Evolutionary conservation across 2,329 filamentous ascomycete species (phyloP).

Genomic region (Rutstroemia sp.): DNA sequence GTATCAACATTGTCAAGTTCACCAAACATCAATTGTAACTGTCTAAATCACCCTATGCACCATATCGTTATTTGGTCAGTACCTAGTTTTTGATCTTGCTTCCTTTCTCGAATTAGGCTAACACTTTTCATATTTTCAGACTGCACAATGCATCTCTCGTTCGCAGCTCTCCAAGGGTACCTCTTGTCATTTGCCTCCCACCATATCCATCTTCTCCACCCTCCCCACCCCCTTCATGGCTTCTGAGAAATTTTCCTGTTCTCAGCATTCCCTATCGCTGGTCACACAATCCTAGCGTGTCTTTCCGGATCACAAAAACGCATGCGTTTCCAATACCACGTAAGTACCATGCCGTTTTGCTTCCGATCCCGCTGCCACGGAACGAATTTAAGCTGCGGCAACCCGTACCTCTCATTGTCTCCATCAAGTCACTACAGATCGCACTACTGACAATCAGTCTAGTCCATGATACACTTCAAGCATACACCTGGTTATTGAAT

Average conservation of each 20-base stretch:
- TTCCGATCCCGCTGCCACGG: neutral
- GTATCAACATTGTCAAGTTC: no score
- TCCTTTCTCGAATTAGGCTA: neutral
- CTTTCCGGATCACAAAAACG: neutral
- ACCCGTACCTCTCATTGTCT: neutral
- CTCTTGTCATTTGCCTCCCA: conserved; percentile 51
- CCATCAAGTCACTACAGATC: neutral
- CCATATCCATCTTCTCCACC: conserved; percentile 33
- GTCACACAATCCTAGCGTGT: conserved; percentile 26
- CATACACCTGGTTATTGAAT: conserved; percentile 34
- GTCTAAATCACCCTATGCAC: no score
- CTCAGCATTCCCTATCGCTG: conserved; percentile 56
- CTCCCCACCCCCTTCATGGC: conserved; percentile 33
- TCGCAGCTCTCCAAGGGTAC: conserved; percentile 27
- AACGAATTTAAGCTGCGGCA: neutral
- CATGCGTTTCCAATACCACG: conserved; percentile 4
- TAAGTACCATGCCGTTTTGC: neutral
- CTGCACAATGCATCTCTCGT: conserved; percentile 24
- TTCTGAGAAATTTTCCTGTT: conserved; percentile 31
- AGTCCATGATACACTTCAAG: conserved; percentile 47
- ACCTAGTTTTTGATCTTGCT: neutral
- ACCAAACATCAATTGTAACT: no score
- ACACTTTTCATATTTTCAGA: conserved; percentile 11
- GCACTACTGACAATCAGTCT: conserved; percentile 31
- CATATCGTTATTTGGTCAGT: no score